Conservation (phyloP, 2,329 filamentous ascomycete genomes). For the Alternaria incomplexa region DNA sequence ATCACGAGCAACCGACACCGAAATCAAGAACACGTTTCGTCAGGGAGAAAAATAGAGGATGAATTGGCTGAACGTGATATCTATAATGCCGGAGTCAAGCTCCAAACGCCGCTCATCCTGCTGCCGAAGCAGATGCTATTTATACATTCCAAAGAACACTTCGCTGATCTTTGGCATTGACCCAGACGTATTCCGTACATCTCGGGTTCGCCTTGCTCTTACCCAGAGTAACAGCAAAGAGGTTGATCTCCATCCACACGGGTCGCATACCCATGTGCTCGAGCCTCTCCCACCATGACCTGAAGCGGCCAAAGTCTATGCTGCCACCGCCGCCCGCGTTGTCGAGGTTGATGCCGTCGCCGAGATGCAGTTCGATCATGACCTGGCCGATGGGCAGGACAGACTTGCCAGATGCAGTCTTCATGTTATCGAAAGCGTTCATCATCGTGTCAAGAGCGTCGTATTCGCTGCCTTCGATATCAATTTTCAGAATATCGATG, state of each 20-base stretch:
- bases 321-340: slow-evolving; percentile 12
- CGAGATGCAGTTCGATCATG: slow-evolving; percentile 43
- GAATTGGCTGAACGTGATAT: neutral
- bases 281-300: slow-evolving; percentile 42
- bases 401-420: slow-evolving; percentile 22
- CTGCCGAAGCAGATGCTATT: neutral
- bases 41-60: neutral
- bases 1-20: neutral
- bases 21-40: neutral
- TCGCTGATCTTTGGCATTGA: slow-evolving; percentile 39
- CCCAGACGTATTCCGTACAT: slow-evolving; percentile 44
- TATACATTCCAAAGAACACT: slow-evolving; percentile 36
- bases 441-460: slow-evolving; percentile 39
- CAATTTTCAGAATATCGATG: slow-evolving; percentile 45
- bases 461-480: slow-evolving; percentile 43
- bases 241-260: slow-evolving; percentile 43
- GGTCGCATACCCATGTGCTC: slow-evolving; percentile 45
- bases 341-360: slow-evolving; percentile 21
- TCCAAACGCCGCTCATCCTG: neutral
- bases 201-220: slow-evolving; percentile 34
- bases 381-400: slow-evolving; percentile 42
- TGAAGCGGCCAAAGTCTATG: slow-evolving; percentile 36
- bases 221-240: slow-evolving; percentile 39
- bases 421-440: slow-evolving; percentile 32
- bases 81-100: neutral